Base-by-base conservation (phyloP, 345 rosid genomes). In the Salix exigua region DNA sequence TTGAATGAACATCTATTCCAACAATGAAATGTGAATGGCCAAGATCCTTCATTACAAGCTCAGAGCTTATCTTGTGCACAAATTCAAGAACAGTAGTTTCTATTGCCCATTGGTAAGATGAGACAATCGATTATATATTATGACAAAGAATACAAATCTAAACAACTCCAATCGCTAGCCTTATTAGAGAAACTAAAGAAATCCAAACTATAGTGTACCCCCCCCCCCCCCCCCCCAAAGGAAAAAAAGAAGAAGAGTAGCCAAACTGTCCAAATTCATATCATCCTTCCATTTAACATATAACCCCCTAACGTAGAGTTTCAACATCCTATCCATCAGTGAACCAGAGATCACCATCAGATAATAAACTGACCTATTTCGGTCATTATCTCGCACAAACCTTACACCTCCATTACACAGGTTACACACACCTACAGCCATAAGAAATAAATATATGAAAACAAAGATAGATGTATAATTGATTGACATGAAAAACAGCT, bases 391-490 rank as follows among this genome's bases (percentile, higher is more conserved):
- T 55, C 89, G 91, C 53, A 92, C 97, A 77, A 94, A 87, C 71
- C 84, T 87, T 77, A 92, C 97, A 10, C 97, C 98, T 50, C 96
- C 97, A 80, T 91, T 94, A 84, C 98, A 94, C 6, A 92, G 85
- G 81, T 94, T 91, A 82, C 97, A 94, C 71, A 92, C 94, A 25
- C 97, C 96, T 94, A 77, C 65, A 62, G 23, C 74, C 26, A 25
- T 78, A 76, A 18, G 21, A 23, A 61, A n/a, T 12, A 37, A 33
- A 67, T 13, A 4, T 8, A 4, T 30, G 6, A 64, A 25, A 21
- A 40, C 11, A 35, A 19, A 25, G 13, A 19, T 1, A 0, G 55
- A 33, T 38, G 9, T 18, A 10, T 61, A 63, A 26, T 25, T 63
- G 31, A 23, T n/a, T 63, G 28, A 14, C 16, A 63, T 2, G 28